Conservation (phyloP, 2,329 filamentous ascomycete genomes). For the Calonectria pauciramosa region DNA sequence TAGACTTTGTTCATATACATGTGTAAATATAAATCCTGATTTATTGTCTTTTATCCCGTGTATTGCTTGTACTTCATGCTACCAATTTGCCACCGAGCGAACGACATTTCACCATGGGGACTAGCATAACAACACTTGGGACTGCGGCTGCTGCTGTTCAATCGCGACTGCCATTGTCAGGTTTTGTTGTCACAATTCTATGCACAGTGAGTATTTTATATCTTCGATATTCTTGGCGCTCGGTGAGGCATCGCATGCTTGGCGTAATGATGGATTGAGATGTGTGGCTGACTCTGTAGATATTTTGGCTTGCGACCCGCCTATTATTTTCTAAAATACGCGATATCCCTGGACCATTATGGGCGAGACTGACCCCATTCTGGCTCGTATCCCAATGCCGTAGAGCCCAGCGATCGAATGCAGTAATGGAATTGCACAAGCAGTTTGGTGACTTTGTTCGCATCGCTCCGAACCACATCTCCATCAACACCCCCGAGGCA, state of each 20-base stretch:
- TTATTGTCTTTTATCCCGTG: background rate
- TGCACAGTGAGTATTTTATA: background rate
- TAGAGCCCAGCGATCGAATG: background rate
- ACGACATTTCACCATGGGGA: background rate
- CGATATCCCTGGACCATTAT: background rate
- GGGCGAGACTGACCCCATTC: background rate
- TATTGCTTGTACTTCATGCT: background rate
- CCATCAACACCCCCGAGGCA: background rate
- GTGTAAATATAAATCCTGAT: background rate
- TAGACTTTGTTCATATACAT: background rate
- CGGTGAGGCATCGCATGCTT: background rate
- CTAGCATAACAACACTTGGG: too few relatives aligned
- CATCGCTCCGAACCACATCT: background rate
- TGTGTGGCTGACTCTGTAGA: background rate
- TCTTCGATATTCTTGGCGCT: too few relatives aligned
- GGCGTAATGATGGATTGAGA: background rate
- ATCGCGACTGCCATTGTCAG: too few relatives aligned
- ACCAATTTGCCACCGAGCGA: background rate
- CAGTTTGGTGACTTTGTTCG: background rate
- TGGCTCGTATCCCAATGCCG: background rate
- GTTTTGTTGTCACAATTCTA: background rate
- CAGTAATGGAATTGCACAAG: background rate
- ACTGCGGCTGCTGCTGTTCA: too few relatives aligned
- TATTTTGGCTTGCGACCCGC: background rate
- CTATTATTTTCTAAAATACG: background rate